phyloP scores from a whole-genome alignment of 2,329 filamentous ascomycete species.

The Botrytis sinoallii region DNA sequence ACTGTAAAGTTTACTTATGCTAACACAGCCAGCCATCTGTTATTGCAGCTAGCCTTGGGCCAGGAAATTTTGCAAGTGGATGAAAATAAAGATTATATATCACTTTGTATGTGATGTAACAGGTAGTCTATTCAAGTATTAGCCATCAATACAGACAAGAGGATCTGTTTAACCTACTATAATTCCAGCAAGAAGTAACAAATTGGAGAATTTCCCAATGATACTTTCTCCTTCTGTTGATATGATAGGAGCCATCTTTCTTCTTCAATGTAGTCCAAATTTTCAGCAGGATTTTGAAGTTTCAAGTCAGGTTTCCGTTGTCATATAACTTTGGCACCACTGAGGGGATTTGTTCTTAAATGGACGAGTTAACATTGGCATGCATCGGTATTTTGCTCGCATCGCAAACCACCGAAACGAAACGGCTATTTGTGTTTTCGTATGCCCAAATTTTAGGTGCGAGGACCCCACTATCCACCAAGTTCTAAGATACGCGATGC shows the following conservation, averaged over 20 bases:
- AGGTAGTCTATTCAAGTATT: background rate
- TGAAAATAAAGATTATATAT: constrained; percentile 17
- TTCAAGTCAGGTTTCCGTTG: background rate
- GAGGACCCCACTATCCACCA: background rate
- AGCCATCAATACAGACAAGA: background rate
- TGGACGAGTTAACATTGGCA: background rate
- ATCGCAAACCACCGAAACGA: background rate
- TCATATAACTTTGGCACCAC: background rate
- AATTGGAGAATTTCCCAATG: background rate
- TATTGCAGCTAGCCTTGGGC: constrained; percentile 14
- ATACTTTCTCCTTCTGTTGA: background rate
- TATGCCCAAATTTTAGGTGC: background rate
- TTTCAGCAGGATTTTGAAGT: background rate
- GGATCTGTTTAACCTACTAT: background rate
- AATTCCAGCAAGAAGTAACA: background rate
- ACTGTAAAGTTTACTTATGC: background rate
- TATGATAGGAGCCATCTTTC: background rate
- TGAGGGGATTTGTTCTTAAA: background rate
- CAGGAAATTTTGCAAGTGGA: constrained; percentile 17
- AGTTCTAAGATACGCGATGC: background rate
- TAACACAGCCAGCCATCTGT: constrained; percentile 7
- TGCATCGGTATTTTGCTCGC: background rate
- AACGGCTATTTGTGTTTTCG: background rate
- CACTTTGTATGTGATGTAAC: constrained; percentile 7
- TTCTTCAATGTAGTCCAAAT: background rate